phyloP scores from a whole-genome alignment of 2,329 filamentous ascomycete species.

The Beauveria sp. region DNA sequence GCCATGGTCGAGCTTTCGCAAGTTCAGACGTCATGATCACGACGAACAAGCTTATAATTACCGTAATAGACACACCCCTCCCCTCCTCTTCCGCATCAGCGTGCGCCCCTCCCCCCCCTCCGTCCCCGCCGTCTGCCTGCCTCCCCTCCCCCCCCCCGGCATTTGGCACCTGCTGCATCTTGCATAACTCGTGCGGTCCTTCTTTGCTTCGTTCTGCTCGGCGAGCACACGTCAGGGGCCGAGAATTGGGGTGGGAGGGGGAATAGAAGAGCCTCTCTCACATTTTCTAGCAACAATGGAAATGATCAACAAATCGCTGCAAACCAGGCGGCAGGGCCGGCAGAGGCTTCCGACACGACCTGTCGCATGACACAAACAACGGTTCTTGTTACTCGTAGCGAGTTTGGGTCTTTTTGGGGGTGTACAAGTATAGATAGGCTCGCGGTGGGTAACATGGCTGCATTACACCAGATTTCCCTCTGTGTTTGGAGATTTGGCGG shows the following conservation, averaged over 20 bases:
- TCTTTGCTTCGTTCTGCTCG: neutral
- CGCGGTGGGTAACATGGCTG: neutral
- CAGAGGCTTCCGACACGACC: neutral
- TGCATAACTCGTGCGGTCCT: neutral
- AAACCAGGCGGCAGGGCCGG: neutral
- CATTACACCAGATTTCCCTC: neutral
- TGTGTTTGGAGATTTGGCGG: neutral
- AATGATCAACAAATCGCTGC: neutral
- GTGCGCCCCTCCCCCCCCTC: too few relatives aligned
- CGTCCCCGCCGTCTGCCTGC: neutral
- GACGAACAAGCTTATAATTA: too few relatives aligned
- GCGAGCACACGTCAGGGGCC: neutral
- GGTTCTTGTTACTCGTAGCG: neutral
- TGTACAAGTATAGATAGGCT: neutral
- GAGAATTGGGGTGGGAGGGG: neutral
- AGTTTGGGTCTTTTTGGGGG: neutral
- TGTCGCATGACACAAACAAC: neutral
- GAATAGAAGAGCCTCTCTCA: neutral
- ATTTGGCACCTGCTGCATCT: slow-evolving; percentile 4
- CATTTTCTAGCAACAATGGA: neutral
- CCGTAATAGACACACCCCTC: neutral
- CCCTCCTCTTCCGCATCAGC: neutral
- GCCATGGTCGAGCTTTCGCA: too few relatives aligned
- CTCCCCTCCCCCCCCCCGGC: neutral
- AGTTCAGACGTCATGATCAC: too few relatives aligned